Base-by-base conservation (phyloP, 306 rosid genomes). In the Vicia faba region DNA sequence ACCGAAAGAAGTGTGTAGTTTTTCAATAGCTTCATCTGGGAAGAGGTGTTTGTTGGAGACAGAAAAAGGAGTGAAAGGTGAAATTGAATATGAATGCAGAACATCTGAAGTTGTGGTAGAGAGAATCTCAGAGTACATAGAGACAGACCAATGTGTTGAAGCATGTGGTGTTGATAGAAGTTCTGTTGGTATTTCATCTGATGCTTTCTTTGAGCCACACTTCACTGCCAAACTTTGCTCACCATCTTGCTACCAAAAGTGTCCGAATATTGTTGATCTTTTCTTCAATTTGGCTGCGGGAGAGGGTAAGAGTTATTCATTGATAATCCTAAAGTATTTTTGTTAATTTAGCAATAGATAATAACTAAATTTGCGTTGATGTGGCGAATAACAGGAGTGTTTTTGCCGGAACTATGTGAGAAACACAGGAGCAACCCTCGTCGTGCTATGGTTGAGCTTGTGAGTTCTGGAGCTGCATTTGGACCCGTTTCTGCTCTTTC, bases 1-100 rank as follows among this genome's bases (percentile, higher is more conserved):
- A 31, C 90, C 90, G 14, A 79, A 65, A 59, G 74, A 79, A n/a
- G 77, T 79, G 11, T 87, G 96, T 5, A 87, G 91, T 3, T 91
- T 86, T 70, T 82, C 93, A 0, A 68, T 91, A 43, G 88, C 97
- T 0, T 86, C 97, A 0, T 85, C 97, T 0, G 93, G 96, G 26
- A 91, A 91, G 74, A 83, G 96, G 55, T 88, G 97, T 70, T 43
- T 79, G 71, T 67, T 88, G 48, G 97, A 91, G 82, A 88, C 95
- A 0, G 58, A 70, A 8, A 78, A 75, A 56, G 70, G 35, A 3
- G 78, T 66, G 0, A 78, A 83, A 2, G 95, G 92, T 2, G 74
- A 80, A 20, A 68, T 74, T 1, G 84, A 83, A 28, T 83, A 83
- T 58, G 86, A 84, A 38, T 91, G 97, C 80, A 18, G 87, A 73